phyloP scores from a whole-genome alignment of 441 rosid genomes.

The Gossypium schwendimanii region DNA sequence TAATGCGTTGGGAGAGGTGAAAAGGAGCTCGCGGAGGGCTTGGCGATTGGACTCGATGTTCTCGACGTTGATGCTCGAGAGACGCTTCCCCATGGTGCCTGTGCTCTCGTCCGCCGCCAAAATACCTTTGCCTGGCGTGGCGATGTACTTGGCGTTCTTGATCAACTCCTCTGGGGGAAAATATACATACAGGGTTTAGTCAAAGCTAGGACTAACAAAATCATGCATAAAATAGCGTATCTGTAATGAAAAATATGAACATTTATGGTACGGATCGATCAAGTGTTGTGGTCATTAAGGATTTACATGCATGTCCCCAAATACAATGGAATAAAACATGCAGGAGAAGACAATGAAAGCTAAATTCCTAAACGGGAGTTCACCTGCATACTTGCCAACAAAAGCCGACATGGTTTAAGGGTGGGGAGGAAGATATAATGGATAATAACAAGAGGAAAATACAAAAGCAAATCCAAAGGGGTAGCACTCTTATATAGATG shows the following conservation, averaged over 20 bases:
- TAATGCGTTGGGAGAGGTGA: slow-evolving; percentile 64
- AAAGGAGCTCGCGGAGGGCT: slow-evolving; percentile 86
- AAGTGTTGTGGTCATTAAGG: too few species aligned
- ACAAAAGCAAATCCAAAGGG: slow-evolving; percentile 29
- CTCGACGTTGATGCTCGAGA: slow-evolving; percentile 77
- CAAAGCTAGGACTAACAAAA: neutral
- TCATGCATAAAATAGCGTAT: neutral
- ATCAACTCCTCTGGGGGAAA: slow-evolving; percentile 70
- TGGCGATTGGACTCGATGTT: slow-evolving; percentile 89
- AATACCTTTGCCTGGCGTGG: slow-evolving; percentile 89
- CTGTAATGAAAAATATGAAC: too few species aligned
- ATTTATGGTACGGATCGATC: too few species aligned
- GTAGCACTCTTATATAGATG: slow-evolving; percentile 29
- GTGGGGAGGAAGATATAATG: slow-evolving; percentile 4
- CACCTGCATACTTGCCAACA: slow-evolving; percentile 80
- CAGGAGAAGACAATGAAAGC: neutral
- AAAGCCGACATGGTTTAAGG: slow-evolving; percentile 65
- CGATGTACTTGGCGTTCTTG: slow-evolving; percentile 82
- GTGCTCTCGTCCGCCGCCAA: slow-evolving; percentile 96
- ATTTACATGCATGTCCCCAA: too few species aligned
- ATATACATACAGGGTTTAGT: neutral
- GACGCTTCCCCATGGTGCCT: slow-evolving; percentile 93
- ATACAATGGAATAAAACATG: neutral
- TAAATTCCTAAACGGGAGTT: neutral
- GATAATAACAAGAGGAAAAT: slow-evolving; percentile 26